Evolutionary conservation across 1,139 yeast genomes (phyloP).

Genomic region (Pichia sp.): DNA sequence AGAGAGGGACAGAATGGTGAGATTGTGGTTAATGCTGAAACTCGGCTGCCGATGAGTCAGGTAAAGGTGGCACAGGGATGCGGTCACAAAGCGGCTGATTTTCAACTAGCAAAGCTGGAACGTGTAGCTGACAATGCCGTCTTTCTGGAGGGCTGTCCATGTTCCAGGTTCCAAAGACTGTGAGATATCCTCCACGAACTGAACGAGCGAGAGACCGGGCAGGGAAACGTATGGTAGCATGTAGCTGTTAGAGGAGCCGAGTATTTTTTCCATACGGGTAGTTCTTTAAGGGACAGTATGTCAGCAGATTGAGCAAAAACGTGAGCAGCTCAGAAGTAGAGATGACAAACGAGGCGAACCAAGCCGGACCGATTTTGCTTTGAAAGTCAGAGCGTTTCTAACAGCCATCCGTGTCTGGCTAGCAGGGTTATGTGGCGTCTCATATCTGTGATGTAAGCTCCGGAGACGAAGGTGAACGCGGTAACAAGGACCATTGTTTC

Average conservation of each 20-base stretch:
- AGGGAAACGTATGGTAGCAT: conserved; percentile 83
- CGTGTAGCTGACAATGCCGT: not conserved
- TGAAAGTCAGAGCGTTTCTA: conserved; percentile 72
- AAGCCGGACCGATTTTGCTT: conserved; percentile 84
- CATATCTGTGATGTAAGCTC: conserved; percentile 80
- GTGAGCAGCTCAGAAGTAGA: conserved; percentile 33
- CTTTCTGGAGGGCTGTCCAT: conserved; percentile 37
- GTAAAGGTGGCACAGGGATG: not conserved
- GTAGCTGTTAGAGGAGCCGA: conserved; percentile 76
- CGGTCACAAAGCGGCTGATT: not conserved
- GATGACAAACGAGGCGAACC: conserved; percentile 79
- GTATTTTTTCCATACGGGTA: conserved; percentile 31
- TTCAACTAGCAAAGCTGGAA: not conserved
- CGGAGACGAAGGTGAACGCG: conserved; percentile 52
- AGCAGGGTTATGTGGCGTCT: conserved; percentile 71
- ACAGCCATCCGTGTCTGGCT: conserved; percentile 78
- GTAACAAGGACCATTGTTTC: not conserved
- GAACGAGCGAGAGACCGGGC: conserved; percentile 71
- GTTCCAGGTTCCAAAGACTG: conserved; percentile 71
- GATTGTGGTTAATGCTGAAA: not conserved
- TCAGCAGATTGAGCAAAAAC: too few relatives aligned
- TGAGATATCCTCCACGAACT: conserved; percentile 76
- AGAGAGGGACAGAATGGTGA: not conserved
- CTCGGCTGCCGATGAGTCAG: not conserved
- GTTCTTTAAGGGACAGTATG: too few relatives aligned